These are phyloP conservation scores for Hortiboletus campestris DNA, from an alignment of 768 basidiomycete genomes.

Conservation along the genomic window DNA sequence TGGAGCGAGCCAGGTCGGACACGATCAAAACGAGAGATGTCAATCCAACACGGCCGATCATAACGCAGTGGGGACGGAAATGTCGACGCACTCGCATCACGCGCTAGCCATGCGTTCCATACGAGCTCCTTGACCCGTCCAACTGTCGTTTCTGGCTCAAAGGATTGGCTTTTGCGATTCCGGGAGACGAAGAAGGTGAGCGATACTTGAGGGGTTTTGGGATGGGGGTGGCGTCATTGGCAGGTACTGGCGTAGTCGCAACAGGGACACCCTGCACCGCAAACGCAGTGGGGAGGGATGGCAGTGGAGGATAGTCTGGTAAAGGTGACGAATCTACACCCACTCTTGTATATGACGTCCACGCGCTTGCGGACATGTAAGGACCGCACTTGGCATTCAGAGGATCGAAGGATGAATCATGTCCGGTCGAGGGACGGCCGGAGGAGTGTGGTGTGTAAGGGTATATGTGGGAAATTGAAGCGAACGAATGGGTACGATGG, in stretches of 20 bases:
- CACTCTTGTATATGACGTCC: conserved; percentile 55
- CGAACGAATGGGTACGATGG: conserved; percentile 24
- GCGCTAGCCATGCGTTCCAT: conserved; percentile 75
- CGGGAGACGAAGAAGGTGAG: conserved; percentile 73
- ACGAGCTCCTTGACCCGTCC: conserved; percentile 80
- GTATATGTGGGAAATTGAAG: neutral
- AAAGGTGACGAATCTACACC: conserved; percentile 32
- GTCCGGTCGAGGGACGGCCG: conserved; percentile 23
- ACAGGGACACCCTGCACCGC: neutral
- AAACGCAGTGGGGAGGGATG: conserved; percentile 17
- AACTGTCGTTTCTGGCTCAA: conserved; percentile 72
- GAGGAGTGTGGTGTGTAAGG: neutral
- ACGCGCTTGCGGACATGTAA: conserved; percentile 42
- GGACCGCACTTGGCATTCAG: conserved; percentile 15
- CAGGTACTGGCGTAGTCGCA: conserved; percentile 1
- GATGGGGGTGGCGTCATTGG: conserved; percentile 20
- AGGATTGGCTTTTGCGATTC: conserved; percentile 63
- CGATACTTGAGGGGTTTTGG: conserved; percentile 61
- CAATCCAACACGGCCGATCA: conserved; percentile 13
- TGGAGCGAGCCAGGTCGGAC: neutral
- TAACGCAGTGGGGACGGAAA: conserved; percentile 8
- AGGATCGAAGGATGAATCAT: neutral
- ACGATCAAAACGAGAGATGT: neutral
- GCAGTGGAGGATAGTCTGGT: conserved; percentile 25
- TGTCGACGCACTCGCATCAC: conserved; percentile 42